Evolutionary conservation across 148 eudicot species (phyloP).

Genomic region (Amaranthus hypochondriacus): DNA sequence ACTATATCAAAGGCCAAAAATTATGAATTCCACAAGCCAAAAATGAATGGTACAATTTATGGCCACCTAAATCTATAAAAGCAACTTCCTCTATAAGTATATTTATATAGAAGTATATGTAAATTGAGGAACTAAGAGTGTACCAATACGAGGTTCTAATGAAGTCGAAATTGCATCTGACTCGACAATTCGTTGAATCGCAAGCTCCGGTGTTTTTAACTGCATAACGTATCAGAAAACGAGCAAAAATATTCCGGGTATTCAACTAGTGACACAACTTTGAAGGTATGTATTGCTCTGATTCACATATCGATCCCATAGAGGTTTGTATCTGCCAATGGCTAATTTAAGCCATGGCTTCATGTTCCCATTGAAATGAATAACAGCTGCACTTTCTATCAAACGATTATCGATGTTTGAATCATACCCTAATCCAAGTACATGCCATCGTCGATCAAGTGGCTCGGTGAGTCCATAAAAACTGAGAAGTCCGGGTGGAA

Average conservation of each 20-base stretch:
- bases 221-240: conserved; percentile 21
- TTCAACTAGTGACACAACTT: conserved; percentile 52
- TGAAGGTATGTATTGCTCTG: conserved; percentile 48
- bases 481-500: conserved; percentile 69
- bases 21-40: conserved; percentile 15
- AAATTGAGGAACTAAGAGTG: conserved; percentile 20
- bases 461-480: conserved; percentile 79
- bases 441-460: conserved; percentile 85
- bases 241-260: background rate
- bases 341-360: conserved; percentile 78
- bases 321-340: conserved; percentile 48
- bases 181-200: conserved; percentile 25
- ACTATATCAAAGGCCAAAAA: conserved; percentile 15
- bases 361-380: conserved; percentile 78
- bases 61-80: conserved; percentile 9
- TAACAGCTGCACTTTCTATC: conserved; percentile 71
- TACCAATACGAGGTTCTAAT: conserved; percentile 27
- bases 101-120: background rate
- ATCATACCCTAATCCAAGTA: conserved; percentile 71
- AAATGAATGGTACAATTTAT: conserved; percentile 29
- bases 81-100: conserved; percentile 12
- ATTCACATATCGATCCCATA: conserved; percentile 61
- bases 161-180: conserved; percentile 44
- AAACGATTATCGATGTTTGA: conserved; percentile 60
- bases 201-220: conserved; percentile 17